phyloP scores from a whole-genome alignment of 1,284 basidiomycete species.

The Malassezia vespertilionis region DNA sequence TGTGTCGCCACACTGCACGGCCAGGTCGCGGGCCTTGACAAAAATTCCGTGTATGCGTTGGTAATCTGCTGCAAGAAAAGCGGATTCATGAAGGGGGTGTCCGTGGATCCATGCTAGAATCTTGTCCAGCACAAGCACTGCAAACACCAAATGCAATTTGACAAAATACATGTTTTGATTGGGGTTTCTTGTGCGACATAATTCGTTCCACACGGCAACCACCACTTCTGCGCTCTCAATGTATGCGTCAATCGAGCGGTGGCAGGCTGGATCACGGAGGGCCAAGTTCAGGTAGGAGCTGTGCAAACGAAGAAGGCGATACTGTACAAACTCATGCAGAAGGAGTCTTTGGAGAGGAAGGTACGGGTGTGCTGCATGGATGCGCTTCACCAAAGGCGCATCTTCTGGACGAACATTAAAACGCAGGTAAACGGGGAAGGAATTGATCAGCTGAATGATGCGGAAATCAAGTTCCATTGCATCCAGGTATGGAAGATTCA shows the following conservation, averaged over 20 bases:
- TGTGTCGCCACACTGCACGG: neutral
- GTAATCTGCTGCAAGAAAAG: neutral
- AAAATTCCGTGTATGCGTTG: neutral
- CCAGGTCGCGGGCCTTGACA: neutral
- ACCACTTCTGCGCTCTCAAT: slow-evolving; percentile 1
- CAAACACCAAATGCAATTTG: slow-evolving; percentile 2
- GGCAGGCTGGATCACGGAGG: slow-evolving; percentile 23
- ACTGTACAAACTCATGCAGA: slow-evolving; percentile 25
- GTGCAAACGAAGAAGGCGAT: slow-evolving; percentile 27
- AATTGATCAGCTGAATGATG: neutral
- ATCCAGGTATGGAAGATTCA: neutral
- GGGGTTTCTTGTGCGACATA: neutral
- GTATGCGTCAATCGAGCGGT: slow-evolving; percentile 19
- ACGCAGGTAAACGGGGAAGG: neutral
- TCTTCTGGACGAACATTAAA: neutral
- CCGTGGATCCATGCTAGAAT: neutral
- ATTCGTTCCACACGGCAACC: slow-evolving; percentile 3
- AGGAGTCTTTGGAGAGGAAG: slow-evolving; percentile 24
- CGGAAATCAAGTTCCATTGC: neutral
- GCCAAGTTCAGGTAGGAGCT: slow-evolving; percentile 23
- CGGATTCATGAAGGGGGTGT: neutral
- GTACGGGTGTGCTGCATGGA: slow-evolving; percentile 18
- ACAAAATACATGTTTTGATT: slow-evolving; percentile 1
- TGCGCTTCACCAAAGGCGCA: neutral
- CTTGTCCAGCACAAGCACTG: neutral